phyloP scores from a whole-genome alignment of 1,284 basidiomycete genomes.

The Peniophora sp. region DNA sequence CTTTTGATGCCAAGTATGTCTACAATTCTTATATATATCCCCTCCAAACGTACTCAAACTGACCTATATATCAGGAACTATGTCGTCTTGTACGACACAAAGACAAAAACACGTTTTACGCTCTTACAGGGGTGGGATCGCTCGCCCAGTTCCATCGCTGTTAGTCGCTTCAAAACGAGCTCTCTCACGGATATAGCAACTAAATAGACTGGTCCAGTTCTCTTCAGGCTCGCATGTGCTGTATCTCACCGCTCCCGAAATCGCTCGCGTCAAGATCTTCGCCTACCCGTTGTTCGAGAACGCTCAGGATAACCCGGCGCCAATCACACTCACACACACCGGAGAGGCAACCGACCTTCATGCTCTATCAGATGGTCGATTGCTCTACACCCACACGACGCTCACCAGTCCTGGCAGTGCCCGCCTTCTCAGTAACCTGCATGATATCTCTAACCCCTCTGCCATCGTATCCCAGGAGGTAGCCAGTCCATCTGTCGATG shows the following conservation, averaged over 20 bases:
- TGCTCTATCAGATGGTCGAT: constrained; percentile 42
- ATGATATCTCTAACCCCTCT: not conserved
- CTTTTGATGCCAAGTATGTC: too few species aligned
- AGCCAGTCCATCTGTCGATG: not conserved
- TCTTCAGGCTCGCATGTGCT: constrained; percentile 62
- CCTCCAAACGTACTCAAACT: too few species aligned
- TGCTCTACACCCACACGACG: constrained; percentile 62
- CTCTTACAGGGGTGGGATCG: constrained; percentile 78
- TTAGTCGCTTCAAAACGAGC: not conserved
- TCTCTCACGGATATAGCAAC: not conserved
- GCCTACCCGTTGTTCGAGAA: constrained; percentile 47
- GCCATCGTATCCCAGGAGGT: not conserved
- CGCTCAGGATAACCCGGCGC: constrained; percentile 29
- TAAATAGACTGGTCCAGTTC: constrained; percentile 39
- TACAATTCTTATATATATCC: too few species aligned
- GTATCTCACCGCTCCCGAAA: constrained; percentile 68
- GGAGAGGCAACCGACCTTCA: constrained; percentile 55
- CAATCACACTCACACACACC: constrained; percentile 46
- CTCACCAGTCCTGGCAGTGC: constrained; percentile 68
- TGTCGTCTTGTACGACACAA: constrained; percentile 70
- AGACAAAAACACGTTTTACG: constrained; percentile 51
- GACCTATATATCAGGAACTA: constrained; percentile 38
- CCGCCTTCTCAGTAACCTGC: constrained; percentile 45
- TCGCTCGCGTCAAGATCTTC: constrained; percentile 66
- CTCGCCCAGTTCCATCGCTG: constrained; percentile 52